Evolutionary conservation across 2,329 filamentous ascomycete species (phyloP).

Genomic region (Huntiella moniliformis): DNA sequence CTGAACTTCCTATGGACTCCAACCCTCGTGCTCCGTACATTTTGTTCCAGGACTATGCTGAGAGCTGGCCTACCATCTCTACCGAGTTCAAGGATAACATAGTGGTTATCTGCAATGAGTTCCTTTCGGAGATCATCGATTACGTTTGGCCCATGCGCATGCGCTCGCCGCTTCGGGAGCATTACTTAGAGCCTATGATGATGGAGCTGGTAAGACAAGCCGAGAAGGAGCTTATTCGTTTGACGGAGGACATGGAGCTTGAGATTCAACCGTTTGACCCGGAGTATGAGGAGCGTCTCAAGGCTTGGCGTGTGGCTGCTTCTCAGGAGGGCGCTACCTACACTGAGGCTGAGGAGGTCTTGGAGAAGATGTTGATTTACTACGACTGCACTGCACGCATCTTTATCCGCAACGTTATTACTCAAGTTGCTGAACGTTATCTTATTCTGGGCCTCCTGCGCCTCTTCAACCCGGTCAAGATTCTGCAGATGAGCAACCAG

Average conservation of each 20-base stretch:
- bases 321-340: constrained; percentile 27
- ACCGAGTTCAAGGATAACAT: constrained; percentile 36
- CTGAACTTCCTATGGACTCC: constrained; percentile 32
- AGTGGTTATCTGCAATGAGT: constrained; percentile 34
- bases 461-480: constrained; percentile 33
- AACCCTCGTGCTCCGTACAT: constrained; percentile 35
- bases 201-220: constrained; percentile 27
- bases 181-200: constrained; percentile 31
- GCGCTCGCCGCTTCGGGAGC: constrained; percentile 29
- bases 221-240: constrained; percentile 25
- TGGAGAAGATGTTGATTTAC: constrained; percentile 38
- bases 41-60: constrained; percentile 33
- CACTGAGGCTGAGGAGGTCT: constrained; percentile 31
- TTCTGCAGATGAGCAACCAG: constrained; percentile 26
- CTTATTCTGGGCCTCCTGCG: constrained; percentile 32
- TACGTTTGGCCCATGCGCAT: constrained; percentile 32
- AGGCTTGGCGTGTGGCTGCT: constrained; percentile 26
- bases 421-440: constrained; percentile 32
- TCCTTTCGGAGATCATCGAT: constrained; percentile 31
- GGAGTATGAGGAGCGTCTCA: constrained; percentile 32
- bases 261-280: constrained; percentile 35
- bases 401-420: constrained; percentile 33
- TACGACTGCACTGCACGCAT: constrained; percentile 33
- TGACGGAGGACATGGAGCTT: constrained; percentile 32
- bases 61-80: constrained; percentile 32